A percentile compares a stretch with the other conserved stretches of the same genome.
phyloP scores from a whole-genome alignment of 1,139 yeast species.

The Nakaseomyces kungkrabaensis region DNA sequence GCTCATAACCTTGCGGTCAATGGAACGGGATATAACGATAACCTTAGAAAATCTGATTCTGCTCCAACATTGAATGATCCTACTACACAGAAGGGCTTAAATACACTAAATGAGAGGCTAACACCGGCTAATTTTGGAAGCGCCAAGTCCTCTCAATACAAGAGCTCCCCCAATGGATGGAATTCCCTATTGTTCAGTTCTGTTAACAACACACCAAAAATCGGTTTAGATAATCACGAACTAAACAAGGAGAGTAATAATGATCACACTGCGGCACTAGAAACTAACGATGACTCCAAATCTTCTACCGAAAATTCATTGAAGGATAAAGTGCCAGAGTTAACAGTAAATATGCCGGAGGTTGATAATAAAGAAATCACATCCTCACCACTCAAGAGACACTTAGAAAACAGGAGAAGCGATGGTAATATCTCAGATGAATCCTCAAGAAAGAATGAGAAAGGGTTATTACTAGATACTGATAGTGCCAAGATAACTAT shows the following conservation, averaged over 20 bases:
- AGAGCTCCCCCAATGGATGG: conserved; percentile 62
- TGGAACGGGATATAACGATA: background rate
- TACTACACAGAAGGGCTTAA: conserved; percentile 5
- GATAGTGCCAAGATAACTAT: conserved; percentile 26
- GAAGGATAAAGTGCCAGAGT: conserved; percentile 1
- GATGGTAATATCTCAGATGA: conserved; percentile 4
- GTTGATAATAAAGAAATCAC: conserved; percentile 7
- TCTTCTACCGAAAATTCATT: background rate
- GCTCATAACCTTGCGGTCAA: conserved; percentile 2
- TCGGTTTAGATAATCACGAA: conserved; percentile 4
- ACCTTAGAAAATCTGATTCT: background rate
- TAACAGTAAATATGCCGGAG: conserved; percentile 1
- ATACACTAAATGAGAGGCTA: conserved; percentile 2
- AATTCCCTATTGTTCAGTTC: conserved; percentile 70
- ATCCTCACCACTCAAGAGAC: conserved; percentile 15
- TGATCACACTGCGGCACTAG: conserved; percentile 4
- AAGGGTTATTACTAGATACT: conserved; percentile 23
- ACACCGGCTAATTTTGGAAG: conserved; percentile 4
- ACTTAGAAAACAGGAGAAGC: conserved; percentile 1
- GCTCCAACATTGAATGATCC: conserved; percentile 7
- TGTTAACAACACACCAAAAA: conserved; percentile 28
- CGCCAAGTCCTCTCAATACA: conserved; percentile 11
- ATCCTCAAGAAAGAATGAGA: conserved; percentile 1
- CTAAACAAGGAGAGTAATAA: background rate
- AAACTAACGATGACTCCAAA: conserved; percentile 4